Percentiles rank a stretch among this genome's conserved stretches.
phyloP scores from a whole-genome alignment of 2,329 filamentous ascomycete genomes.

The Triangularia verruculosa region DNA sequence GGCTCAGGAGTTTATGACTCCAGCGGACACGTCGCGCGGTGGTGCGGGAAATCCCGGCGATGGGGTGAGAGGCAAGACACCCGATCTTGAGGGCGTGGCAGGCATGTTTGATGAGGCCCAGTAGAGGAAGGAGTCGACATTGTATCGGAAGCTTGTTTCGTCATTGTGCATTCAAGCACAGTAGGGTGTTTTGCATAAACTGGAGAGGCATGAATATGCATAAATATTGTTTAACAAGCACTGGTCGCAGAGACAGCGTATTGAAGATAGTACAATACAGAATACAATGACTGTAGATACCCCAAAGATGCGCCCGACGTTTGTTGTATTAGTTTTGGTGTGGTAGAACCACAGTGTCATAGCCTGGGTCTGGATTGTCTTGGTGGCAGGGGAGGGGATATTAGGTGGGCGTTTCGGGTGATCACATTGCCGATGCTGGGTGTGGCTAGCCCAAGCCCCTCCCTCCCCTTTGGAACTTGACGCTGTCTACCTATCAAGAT shows the following conservation, averaged over 20 bases:
- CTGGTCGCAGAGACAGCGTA: neutral
- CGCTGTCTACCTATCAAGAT: neutral
- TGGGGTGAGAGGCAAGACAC: constrained; percentile 35
- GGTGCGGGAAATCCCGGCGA: constrained; percentile 19
- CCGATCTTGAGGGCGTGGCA: constrained; percentile 56
- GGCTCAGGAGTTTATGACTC: constrained; percentile 65
- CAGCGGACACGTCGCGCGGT: constrained; percentile 30
- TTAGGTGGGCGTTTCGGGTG: neutral
- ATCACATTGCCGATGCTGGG: neutral
- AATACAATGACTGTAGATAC: neutral
- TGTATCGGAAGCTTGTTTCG: neutral
- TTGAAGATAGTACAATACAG: neutral
- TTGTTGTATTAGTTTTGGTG: neutral
- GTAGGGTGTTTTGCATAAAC: neutral
- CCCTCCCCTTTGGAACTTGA: neutral
- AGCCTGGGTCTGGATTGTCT: neutral
- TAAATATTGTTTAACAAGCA: neutral
- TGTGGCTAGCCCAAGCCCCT: neutral
- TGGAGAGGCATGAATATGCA: neutral
- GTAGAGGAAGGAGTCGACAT: constrained; percentile 9
- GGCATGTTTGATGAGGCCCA: constrained; percentile 43
- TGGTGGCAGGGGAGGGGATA: too few relatives aligned
- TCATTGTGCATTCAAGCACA: neutral
- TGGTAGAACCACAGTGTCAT: neutral
- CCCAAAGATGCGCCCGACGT: neutral